Conservation (phyloP, 345 rosid species). For the Litchi chinensis region DNA sequence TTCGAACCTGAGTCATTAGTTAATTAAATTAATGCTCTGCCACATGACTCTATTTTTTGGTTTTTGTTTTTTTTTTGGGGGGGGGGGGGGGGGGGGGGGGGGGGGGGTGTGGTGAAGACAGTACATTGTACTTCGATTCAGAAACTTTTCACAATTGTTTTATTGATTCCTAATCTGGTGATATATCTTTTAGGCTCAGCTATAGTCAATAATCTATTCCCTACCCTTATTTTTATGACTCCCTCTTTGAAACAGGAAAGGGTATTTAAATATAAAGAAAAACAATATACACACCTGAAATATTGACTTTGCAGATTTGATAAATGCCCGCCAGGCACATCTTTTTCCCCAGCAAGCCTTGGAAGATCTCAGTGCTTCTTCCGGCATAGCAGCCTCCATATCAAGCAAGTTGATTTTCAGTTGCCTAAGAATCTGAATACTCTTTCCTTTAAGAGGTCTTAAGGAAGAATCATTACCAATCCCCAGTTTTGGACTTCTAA, state of each 20-base stretch:
- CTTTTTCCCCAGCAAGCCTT: constrained; percentile 25
- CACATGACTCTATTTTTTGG: too few species aligned
- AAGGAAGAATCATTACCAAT: constrained; percentile 21
- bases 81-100: too few species aligned
- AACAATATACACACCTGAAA: constrained; percentile 31
- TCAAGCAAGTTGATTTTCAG: constrained; percentile 44
- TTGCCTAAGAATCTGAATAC: constrained; percentile 34
- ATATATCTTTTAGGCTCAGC: too few species aligned
- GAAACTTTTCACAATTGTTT: not conserved
- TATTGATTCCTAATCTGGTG: not conserved
- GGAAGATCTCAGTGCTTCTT: constrained; percentile 36
- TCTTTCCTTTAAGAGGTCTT: constrained; percentile 29
- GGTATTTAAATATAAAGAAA: not conserved
- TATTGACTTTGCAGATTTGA: constrained; percentile 40
- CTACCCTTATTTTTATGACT: too few species aligned
- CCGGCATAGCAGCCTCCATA: constrained; percentile 43
- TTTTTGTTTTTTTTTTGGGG: too few species aligned
- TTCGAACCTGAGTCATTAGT: too few species aligned
- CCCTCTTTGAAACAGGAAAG: not conserved
- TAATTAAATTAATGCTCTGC: too few species aligned
- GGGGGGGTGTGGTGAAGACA: too few species aligned
- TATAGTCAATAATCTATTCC: too few species aligned
- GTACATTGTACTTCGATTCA: not conserved
- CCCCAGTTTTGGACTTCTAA: constrained; percentile 9
- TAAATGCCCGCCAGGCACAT: constrained; percentile 40